These are phyloP conservation scores for Ustilago sp. DNA, from an alignment of 1,284 basidiomycete species.

Conservation along the genomic window DNA sequence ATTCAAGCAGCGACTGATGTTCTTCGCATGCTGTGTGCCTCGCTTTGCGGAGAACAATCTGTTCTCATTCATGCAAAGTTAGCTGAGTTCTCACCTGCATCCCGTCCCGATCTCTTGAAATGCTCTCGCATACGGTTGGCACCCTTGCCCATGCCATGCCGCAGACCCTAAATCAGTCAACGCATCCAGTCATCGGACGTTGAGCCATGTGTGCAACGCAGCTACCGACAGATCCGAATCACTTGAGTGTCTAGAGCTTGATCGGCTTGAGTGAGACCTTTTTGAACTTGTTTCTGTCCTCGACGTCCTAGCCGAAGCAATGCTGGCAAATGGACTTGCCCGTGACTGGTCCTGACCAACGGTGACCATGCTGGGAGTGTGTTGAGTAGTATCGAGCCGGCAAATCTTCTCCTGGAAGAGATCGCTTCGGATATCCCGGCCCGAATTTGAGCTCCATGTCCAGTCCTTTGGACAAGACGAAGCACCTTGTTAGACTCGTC, in stretches of 20 bases:
- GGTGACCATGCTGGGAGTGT: background rate
- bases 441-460: background rate
- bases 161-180: no score
- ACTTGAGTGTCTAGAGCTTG: background rate
- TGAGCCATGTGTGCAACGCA: no score
- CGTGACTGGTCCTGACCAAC: background rate
- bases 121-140: background rate
- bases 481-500: background rate
- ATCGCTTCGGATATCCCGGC: background rate
- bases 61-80: background rate
- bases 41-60: background rate
- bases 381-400: background rate
- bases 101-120: constrained; percentile 3
- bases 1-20: no score
- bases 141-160: no score
- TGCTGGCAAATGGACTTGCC: background rate
- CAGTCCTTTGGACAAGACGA: background rate
- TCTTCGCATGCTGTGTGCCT: background rate
- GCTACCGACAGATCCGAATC: no score
- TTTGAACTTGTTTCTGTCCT: background rate
- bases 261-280: background rate
- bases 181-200: no score
- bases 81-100: background rate
- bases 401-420: background rate
- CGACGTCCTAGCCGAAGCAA: background rate